Evolutionary conservation across 2,329 filamentous ascomycete genomes (phyloP), one percentile per base, ranked within the genome.

Genomic region (Trichoderma polysporum): DNA sequence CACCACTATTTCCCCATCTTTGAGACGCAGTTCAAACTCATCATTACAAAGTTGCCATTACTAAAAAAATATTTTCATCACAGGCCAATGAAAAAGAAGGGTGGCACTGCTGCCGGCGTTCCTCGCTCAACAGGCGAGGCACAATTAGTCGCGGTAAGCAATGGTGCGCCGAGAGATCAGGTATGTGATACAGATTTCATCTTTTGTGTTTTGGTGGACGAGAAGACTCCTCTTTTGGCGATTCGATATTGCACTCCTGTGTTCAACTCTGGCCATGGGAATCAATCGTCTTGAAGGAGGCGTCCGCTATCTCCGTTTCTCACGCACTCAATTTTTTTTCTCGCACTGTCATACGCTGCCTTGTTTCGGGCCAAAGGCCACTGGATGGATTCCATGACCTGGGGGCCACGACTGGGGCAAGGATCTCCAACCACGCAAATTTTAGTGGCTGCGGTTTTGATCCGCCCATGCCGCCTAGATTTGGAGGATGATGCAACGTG

Each of bases 1-100:
- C 60, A 19, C 13, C 37, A 29, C 19, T 19, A 17, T 41, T 19
- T 27, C 10, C 6, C 27, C 15, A 53, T 29, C 37, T 56, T 52
- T 17, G 4, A 56, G 37, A 47, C 27, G 13, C 50, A n/a, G 15
- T 19, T 47, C 19, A 12, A 50, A 17, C 41, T 13, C 17, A 45
- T n/a, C 2, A 37, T 17, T 25, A 12, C 25, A 29, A 60, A 54
- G 45, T 39, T 41, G 10, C 25, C 27, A 12, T 49, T 61, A 22
- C 57, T 67, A 31, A 60, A 52, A 37, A 10, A 27, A 19, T 13
- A 45, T 71, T 66, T 7, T 47, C 29, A 13, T 22, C 17, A 57
- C 76, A 94, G 91, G 71, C 91, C 91, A 12, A 75, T 80, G 52
- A 94, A 94, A 82, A 92, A 91, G 81, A 90, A 90, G 78, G 84